These are phyloP conservation scores for Colletotrichum higginsianum DNA, from an alignment of 2,329 filamentous ascomycete species.

Conservation along the genomic window DNA sequence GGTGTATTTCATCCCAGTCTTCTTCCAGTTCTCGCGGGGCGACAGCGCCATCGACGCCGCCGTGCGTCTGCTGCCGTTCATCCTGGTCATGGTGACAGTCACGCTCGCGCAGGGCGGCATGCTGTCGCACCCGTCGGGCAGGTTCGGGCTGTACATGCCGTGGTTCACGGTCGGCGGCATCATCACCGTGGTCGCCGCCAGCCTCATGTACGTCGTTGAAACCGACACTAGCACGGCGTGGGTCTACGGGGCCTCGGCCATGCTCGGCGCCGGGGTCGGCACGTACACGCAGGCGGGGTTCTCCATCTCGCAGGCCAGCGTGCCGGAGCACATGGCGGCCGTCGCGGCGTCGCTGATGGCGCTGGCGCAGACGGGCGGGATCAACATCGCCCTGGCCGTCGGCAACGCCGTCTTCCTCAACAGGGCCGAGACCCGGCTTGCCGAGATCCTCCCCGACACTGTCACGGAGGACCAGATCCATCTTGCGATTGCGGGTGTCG, in stretches of 20 bases:
- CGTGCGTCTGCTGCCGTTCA: constrained; percentile 58
- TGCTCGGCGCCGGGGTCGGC: constrained; percentile 58
- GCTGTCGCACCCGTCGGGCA: constrained; percentile 37
- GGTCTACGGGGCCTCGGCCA: constrained; percentile 53
- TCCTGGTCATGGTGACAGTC: constrained; percentile 51
- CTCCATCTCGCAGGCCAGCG: constrained; percentile 34
- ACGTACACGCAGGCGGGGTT: constrained; percentile 52
- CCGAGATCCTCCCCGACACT: constrained; percentile 44
- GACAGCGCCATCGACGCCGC: constrained; percentile 58
- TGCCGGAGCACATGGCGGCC: constrained; percentile 21
- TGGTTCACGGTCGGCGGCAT: constrained; percentile 56
- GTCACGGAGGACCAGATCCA: constrained; percentile 45
- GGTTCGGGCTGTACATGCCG: constrained; percentile 54
- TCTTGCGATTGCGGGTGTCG: constrained; percentile 45
- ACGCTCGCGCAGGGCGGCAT: constrained; percentile 47
- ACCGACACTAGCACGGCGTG: constrained; percentile 42
- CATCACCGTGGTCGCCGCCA: constrained; percentile 53
- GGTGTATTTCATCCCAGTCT: constrained; percentile 65
- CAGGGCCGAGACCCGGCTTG: constrained; percentile 47
- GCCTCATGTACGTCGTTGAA: constrained; percentile 52
- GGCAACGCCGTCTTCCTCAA: constrained; percentile 51
- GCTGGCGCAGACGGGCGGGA: constrained; percentile 35
- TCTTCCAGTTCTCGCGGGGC: constrained; percentile 62
- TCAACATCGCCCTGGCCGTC: constrained; percentile 37
- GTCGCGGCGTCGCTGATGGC: constrained; percentile 29